Conservation (phyloP, 176 grass and related monocot species). For the Aechmea fasciata region DNA sequence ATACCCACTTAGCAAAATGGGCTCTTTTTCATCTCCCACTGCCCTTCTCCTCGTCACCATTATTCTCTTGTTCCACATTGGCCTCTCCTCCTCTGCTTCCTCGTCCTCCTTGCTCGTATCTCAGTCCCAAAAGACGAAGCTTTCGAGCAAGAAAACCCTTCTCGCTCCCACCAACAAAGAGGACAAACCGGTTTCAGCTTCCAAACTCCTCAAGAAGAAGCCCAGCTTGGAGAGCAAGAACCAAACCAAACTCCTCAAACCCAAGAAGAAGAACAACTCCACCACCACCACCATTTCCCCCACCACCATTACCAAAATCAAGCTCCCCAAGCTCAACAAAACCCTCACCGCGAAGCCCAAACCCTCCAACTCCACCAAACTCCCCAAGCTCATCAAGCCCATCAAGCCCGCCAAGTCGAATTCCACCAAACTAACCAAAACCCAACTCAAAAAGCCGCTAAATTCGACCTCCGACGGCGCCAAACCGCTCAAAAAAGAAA, state of each 20-base stretch:
- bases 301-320: slow-evolving; percentile 29
- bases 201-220: slow-evolving; percentile 27
- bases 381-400: slow-evolving; percentile 30
- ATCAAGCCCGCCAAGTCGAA: slow-evolving; percentile 46
- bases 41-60: slow-evolving; percentile 38
- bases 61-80: slow-evolving; percentile 53
- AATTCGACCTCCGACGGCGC: slow-evolving; percentile 23
- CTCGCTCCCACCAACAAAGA: slow-evolving; percentile 20
- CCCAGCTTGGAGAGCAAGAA: slow-evolving; percentile 35
- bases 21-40: slow-evolving; percentile 9
- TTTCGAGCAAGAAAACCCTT: slow-evolving; percentile 32
- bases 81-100: slow-evolving; percentile 25
- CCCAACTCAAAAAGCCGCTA: slow-evolving; percentile 22
- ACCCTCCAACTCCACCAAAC: slow-evolving; percentile 27
- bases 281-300: slow-evolving; percentile 16
- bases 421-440: slow-evolving; percentile 27
- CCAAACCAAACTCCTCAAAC: slow-evolving; percentile 52
- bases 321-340: slow-evolving; percentile 43
- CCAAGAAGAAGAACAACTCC: slow-evolving; percentile 36
- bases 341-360: slow-evolving; percentile 21
- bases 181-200: slow-evolving; percentile 7
- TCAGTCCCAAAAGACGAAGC: slow-evolving; percentile 26
- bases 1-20: slow-evolving; percentile 23
- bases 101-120: slow-evolving; percentile 17
- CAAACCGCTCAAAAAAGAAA: slow-evolving; percentile 40